phyloP scores from a whole-genome alignment of 1,284 basidiomycete species.

The Marasmius oreades region DNA sequence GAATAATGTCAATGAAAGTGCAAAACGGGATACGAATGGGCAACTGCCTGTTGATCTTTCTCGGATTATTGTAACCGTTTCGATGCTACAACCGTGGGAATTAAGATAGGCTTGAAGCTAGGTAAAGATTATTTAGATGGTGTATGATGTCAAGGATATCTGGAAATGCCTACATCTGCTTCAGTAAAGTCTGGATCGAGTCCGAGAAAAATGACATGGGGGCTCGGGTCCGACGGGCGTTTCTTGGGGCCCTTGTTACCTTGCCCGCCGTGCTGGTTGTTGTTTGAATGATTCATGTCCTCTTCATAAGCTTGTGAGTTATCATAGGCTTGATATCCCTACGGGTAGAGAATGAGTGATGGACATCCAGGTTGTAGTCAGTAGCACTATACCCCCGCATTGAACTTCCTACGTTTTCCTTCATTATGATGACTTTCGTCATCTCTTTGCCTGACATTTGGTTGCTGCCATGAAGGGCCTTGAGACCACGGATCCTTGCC shows the following conservation, averaged over 20 bases:
- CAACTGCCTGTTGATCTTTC: slow-evolving; percentile 92
- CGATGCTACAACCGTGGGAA: slow-evolving; percentile 67
- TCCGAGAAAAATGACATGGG: slow-evolving; percentile 89
- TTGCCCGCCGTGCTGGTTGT: slow-evolving; percentile 26
- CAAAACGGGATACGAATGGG: slow-evolving; percentile 69
- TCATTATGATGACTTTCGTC: slow-evolving; percentile 61
- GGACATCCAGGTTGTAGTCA: not conserved
- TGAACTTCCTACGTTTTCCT: slow-evolving; percentile 74
- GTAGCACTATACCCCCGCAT: slow-evolving; percentile 55
- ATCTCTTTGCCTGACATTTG: slow-evolving; percentile 44
- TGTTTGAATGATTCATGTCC: slow-evolving; percentile 21
- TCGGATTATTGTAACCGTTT: slow-evolving; percentile 89
- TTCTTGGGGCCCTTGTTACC: slow-evolving; percentile 62
- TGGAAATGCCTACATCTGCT: slow-evolving; percentile 69
- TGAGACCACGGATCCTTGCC: slow-evolving; percentile 57
- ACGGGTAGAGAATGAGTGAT: not conserved
- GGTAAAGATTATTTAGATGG: slow-evolving; percentile 24
- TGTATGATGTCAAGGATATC: slow-evolving; percentile 33
- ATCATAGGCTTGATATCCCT: slow-evolving; percentile 45
- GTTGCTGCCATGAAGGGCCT: slow-evolving; percentile 37
- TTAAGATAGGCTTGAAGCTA: slow-evolving; percentile 80
- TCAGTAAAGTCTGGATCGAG: slow-evolving; percentile 87
- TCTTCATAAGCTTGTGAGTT: slow-evolving; percentile 43
- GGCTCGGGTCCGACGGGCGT: slow-evolving; percentile 75
- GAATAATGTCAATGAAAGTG: slow-evolving; percentile 69